Base-by-base conservation (phyloP, 2,329 filamentous ascomycete species). In the Hymenotorrendiella dingleyae region DNA sequence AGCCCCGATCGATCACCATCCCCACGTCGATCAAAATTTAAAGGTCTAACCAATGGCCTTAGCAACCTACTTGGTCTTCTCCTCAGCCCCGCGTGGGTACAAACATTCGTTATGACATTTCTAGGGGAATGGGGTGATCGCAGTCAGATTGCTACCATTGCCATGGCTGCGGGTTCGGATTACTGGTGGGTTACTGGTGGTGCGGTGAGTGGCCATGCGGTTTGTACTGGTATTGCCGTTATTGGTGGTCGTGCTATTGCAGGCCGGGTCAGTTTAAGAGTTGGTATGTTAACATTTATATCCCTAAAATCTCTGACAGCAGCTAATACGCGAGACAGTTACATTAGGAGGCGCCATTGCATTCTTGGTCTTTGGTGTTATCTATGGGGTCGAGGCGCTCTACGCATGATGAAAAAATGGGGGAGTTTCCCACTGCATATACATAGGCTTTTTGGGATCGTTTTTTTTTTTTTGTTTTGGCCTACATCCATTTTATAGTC, bases 101-200 rank as follows among this genome's bases (percentile, higher is more conserved):
- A 97, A 67, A 98, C 93, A 0, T 98, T 98, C 62, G 79, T 94
- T 56, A 98, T 98, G 93, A 98, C 93, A 2, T 98, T 98, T 68
- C 69, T 98, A 22, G 93, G 93, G 29, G 93, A 98, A 65, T 98
- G 93, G 93, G 93, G 93, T 44, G 93, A 98, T 60, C 81, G 93
- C 54, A 94, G 87, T 62, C 93, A 98, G 68, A 97, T 98, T 58
- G 93, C 93, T 17, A 98, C 93, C 0, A 94, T 98, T 61, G 93
- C 93, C 41, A 98, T 98, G 93, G 93, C 93, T 37, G 91, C 93
- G 24, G 93, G 93, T 16, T 87, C 94, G 64, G 93, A 98, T 63
- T 98, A 97, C 65, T 97, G 91, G 91, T 96, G 89, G 86, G 93
- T 98, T 26, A 96, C 89, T 4, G 72, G 89, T 35, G 93, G 93